Evolutionary conservation across 2,329 filamentous ascomycete species (phyloP).

Genomic region (Ploettnerulaceae sp.): DNA sequence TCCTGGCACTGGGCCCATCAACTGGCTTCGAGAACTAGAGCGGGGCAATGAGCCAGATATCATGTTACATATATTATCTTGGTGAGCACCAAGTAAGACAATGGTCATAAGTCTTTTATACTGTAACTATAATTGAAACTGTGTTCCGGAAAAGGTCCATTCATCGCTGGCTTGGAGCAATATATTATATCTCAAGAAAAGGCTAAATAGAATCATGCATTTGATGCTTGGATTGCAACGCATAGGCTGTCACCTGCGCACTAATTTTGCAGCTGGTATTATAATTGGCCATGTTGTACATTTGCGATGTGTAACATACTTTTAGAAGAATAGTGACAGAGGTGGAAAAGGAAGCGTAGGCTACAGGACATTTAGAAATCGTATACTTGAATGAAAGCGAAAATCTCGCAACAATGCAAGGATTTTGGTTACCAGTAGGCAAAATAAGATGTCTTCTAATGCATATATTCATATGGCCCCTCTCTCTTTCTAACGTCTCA

Average conservation of each 20-base stretch:
- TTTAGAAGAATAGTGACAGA: background rate
- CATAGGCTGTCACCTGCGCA: background rate
- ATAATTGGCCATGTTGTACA: conserved; percentile 4
- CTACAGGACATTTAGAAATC: no score
- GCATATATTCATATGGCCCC: no score
- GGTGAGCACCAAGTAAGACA: background rate
- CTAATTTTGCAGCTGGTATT: background rate
- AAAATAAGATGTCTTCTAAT: no score
- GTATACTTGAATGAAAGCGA: no score
- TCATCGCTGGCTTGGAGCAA: background rate
- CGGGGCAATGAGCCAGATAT: conserved; percentile 15
- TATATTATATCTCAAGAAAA: background rate
- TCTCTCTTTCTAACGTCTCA: no score
- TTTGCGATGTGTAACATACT: conserved; percentile 4
- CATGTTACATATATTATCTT: background rate
- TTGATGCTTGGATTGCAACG: conserved; percentile 12
- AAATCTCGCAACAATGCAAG: no score
- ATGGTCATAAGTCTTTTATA: background rate
- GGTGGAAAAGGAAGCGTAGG: background rate
- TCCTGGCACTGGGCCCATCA: conserved; percentile 31
- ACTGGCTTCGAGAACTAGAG: conserved; percentile 25
- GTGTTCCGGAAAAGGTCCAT: background rate
- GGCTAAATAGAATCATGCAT: conserved; percentile 4
- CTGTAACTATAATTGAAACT: background rate
- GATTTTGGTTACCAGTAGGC: no score